phyloP scores from a whole-genome alignment of 352 stramenopile species.

The Globisporangium paroecandrum region DNA sequence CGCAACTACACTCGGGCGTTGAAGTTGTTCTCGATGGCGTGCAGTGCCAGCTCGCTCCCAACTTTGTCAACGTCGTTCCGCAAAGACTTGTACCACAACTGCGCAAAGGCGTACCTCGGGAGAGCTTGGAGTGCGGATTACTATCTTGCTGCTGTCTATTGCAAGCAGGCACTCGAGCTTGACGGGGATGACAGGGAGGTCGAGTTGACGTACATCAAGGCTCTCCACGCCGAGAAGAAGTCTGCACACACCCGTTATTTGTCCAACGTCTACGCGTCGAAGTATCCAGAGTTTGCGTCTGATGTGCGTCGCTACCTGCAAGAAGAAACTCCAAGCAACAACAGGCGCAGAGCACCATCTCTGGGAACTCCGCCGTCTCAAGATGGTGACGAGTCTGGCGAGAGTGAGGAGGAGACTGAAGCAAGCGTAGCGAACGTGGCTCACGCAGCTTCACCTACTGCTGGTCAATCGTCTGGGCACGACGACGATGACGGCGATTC shows the following conservation, averaged over 20 bases:
- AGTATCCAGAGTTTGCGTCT: slow-evolving; percentile 37
- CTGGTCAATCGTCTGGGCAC: not conserved
- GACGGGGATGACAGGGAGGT: slow-evolving; percentile 41
- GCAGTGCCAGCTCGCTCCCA: slow-evolving; percentile 18
- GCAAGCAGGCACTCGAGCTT: slow-evolving; percentile 62
- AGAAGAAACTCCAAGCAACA: slow-evolving; percentile 2
- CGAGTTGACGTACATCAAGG: slow-evolving; percentile 57
- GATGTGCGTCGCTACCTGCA: slow-evolving; percentile 44
- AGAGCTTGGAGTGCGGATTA: slow-evolving; percentile 63
- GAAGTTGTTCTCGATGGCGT: slow-evolving; percentile 34
- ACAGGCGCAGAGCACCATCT: not conserved
- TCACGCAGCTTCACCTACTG: not conserved
- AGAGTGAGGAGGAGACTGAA: slow-evolving; percentile 19
- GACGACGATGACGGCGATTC: slow-evolving; percentile 15
- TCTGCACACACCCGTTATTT: slow-evolving; percentile 37
- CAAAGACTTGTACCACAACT: slow-evolving; percentile 58
- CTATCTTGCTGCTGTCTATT: slow-evolving; percentile 60
- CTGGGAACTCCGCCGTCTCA: not conserved
- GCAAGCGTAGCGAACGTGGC: slow-evolving; percentile 7
- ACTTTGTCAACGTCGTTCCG: slow-evolving; percentile 28
- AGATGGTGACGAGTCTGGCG: not conserved
- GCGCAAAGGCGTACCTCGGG: slow-evolving; percentile 61
- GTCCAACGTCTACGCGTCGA: slow-evolving; percentile 38
- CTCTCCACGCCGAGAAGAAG: slow-evolving; percentile 41
- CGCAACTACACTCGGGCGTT: slow-evolving; percentile 39